Evolutionary conservation across 192 early-diverging fungal genomes (phyloP).

Genomic region (Gryganskiella cystojenkinii): DNA sequence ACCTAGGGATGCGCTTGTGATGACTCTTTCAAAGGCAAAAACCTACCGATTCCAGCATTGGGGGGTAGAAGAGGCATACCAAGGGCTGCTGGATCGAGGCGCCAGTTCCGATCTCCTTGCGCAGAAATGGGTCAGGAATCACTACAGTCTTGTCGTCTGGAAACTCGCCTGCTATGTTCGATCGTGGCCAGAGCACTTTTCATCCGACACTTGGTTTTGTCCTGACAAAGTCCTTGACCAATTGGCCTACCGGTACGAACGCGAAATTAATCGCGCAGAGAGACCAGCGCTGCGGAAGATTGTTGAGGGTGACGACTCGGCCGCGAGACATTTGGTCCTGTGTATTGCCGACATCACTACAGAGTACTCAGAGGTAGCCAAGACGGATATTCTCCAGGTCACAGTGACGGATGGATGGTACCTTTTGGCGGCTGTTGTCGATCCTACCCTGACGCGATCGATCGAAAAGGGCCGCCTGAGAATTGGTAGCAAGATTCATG

Average conservation of each 20-base stretch:
- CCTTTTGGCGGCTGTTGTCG: constrained; percentile 61
- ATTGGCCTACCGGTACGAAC: constrained; percentile 70
- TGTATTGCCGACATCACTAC: constrained; percentile 64
- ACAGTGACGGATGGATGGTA: constrained; percentile 84
- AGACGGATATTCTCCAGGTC: constrained; percentile 13
- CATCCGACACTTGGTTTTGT: constrained; percentile 48
- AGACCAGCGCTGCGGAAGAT: constrained; percentile 71
- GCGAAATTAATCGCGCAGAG: constrained; percentile 70
- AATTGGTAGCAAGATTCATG: constrained; percentile 71
- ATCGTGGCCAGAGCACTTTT: constrained; percentile 57
- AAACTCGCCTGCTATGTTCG: constrained; percentile 72
- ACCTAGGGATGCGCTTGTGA: constrained; percentile 26
- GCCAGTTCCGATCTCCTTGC: constrained; percentile 44
- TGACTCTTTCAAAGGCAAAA: constrained; percentile 40
- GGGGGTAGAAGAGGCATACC: constrained; percentile 60
- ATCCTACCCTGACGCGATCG: constrained; percentile 51
- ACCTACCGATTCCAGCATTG: constrained; percentile 52
- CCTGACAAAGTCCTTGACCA: constrained; percentile 59
- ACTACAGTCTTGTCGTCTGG: constrained; percentile 79
- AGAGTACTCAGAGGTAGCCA: background rate
- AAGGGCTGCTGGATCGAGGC: constrained; percentile 55
- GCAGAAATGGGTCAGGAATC: constrained; percentile 68
- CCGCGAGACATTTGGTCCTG: constrained; percentile 68
- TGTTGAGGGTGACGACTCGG: constrained; percentile 70
- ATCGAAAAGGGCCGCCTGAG: constrained; percentile 54